These are phyloP conservation scores for Lachancea sp. DNA, from an alignment of 805 yeast genomes.

Conservation along the genomic window DNA sequence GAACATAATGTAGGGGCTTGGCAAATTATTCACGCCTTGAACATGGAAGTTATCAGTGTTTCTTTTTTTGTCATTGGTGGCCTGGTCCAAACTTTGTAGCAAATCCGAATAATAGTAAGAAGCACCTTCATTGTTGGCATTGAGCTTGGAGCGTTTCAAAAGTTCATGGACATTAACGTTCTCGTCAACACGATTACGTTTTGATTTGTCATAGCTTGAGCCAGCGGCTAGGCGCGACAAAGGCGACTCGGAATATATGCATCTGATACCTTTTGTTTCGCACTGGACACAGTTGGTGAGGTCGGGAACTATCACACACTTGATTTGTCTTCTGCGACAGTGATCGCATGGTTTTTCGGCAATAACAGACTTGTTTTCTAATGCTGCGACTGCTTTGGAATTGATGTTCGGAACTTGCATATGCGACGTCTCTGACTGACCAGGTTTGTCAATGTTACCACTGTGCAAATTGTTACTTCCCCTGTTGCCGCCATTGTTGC, in stretches of 20 bases:
- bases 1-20: slow-evolving; percentile 2
- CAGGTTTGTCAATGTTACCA: background rate
- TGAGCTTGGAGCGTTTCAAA: slow-evolving; percentile 17
- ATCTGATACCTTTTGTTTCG: slow-evolving; percentile 63
- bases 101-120: slow-evolving; percentile 23
- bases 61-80: background rate
- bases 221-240: slow-evolving; percentile 36
- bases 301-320: slow-evolving; percentile 66
- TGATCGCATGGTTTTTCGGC: slow-evolving; percentile 63
- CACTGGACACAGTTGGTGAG: slow-evolving; percentile 66
- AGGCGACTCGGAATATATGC: slow-evolving; percentile 65
- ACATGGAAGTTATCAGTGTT: slow-evolving; percentile 4
- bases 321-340: slow-evolving; percentile 72
- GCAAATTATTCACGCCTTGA: background rate
- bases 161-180: slow-evolving; percentile 20
- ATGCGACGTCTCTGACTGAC: background rate
- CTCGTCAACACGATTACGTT: slow-evolving; percentile 22
- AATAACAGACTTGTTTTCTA: slow-evolving; percentile 10
- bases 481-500: background rate
- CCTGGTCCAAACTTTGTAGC: slow-evolving; percentile 19
- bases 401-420: background rate
- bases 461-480: background rate
- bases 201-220: slow-evolving; percentile 20
- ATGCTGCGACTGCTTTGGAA: slow-evolving; percentile 7
- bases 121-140: slow-evolving; percentile 14